phyloP scores from a whole-genome alignment of 1,284 basidiomycete species.

The Crucibulum cyathiforme region DNA sequence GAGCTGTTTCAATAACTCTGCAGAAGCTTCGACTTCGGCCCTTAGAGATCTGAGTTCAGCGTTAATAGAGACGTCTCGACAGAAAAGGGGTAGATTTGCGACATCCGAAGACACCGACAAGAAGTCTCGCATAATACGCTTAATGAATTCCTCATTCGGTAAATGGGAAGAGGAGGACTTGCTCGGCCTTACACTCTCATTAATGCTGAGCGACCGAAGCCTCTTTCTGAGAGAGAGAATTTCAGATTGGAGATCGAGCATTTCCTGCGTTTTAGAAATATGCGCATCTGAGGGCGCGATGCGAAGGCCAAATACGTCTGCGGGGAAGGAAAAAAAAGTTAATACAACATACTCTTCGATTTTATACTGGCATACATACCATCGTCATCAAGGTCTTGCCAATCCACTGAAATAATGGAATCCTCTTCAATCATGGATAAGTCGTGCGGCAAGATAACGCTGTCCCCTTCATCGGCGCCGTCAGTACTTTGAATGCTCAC shows the following conservation, averaged over 20 bases:
- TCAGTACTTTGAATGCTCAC: not conserved
- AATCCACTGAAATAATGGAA: not conserved
- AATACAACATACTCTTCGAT: no score
- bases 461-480: slow-evolving; percentile 7
- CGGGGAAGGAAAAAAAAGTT: not conserved
- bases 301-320: slow-evolving; percentile 66
- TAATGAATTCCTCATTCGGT: slow-evolving; percentile 55
- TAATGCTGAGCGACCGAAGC: slow-evolving; percentile 67
- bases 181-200: slow-evolving; percentile 55
- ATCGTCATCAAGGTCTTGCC: not conserved
- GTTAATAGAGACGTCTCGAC: slow-evolving; percentile 49
- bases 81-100: slow-evolving; percentile 50
- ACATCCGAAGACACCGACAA: slow-evolving; percentile 51
- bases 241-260: slow-evolving; percentile 44
- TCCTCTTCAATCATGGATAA: not conserved
- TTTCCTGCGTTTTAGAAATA: slow-evolving; percentile 37
- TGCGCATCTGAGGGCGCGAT: slow-evolving; percentile 37
- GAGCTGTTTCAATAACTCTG: slow-evolving; percentile 55
- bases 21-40: slow-evolving; percentile 60
- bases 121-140: slow-evolving; percentile 54
- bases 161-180: slow-evolving; percentile 48
- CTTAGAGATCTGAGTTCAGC: slow-evolving; percentile 66
- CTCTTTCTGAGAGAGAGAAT: slow-evolving; percentile 58
- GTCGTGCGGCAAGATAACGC: not conserved
- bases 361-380: not conserved